These are phyloP conservation scores for Talaromyces borbonicus DNA, from an alignment of 495 filamentous ascomycete species.

Conservation along the genomic window DNA sequence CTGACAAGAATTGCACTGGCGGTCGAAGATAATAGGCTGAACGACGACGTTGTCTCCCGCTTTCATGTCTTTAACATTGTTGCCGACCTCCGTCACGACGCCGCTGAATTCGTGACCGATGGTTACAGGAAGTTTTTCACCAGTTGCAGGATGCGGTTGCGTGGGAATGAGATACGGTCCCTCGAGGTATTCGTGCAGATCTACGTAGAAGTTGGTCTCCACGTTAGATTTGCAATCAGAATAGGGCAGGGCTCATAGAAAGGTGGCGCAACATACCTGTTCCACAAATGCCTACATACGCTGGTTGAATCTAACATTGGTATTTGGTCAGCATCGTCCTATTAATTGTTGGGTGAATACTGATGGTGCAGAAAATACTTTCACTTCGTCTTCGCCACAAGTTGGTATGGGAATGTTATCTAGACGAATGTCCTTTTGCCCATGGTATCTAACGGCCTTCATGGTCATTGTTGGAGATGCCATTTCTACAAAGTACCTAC, in stretches of 20 bases:
- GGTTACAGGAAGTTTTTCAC: conserved; percentile 43
- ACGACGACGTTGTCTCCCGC: conserved; percentile 47
- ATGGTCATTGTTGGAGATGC: conserved; percentile 12
- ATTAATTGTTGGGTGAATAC: not conserved
- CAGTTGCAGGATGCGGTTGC: conserved; percentile 48
- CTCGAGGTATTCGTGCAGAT: conserved; percentile 52
- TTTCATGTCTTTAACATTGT: conserved; percentile 38
- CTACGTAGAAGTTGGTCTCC: conserved; percentile 14
- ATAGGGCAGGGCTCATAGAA: conserved; percentile 7
- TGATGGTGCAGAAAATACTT: conserved; percentile 14
- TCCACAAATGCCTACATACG: conserved; percentile 49
- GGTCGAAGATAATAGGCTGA: conserved; percentile 53
- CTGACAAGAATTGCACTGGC: conserved; percentile 42
- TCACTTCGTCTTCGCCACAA: conserved; percentile 30
- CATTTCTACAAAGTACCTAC: not conserved
- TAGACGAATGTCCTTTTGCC: conserved; percentile 26
- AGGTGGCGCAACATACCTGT: conserved; percentile 25
- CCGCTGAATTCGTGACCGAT: conserved; percentile 57
- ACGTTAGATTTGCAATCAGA: conserved; percentile 5
- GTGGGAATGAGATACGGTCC: conserved; percentile 48
- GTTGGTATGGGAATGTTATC: conserved; percentile 27
- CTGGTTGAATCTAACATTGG: conserved; percentile 34
- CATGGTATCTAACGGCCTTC: conserved; percentile 30
- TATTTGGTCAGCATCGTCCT: not conserved
- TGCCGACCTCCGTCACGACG: conserved; percentile 47